Evolutionary conservation across 495 filamentous ascomycete species (phyloP), one percentile per base, ranked within the genome.

Genomic region (Glutinoglossum americanum): DNA sequence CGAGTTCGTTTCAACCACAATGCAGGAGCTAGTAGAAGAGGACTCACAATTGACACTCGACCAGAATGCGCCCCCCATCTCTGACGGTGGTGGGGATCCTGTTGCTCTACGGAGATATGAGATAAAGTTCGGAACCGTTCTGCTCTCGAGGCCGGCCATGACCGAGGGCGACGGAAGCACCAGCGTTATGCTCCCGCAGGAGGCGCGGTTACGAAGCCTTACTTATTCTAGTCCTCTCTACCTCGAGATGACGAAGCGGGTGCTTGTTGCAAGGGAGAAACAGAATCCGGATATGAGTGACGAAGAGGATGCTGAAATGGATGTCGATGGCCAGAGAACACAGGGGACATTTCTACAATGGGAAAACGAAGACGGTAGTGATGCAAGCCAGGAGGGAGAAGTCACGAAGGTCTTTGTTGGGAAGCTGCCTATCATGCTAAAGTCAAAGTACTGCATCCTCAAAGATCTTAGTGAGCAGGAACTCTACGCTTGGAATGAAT

Each of bases 381-480:
- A 68, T 15, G 41, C 19, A 6, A 45, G n/a, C n/a, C 41, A 45
- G 5, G 62, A 63, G 13, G 41, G 41, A 45, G 41, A 45, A 45
- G 13, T 45, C 30, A 77, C 78, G 51, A 76, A 75, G 33, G 80
- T 89, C 30, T 94, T 87, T 70, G 83, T 97, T 58, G 92, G 92
- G 58, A 94, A 92, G 69, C 76, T 99, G 58, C 92, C 92, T 0
- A 86, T 97, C 62, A 99, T 99, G 92, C 77, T 97, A 57, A 94
- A 95, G 71, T 93, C 87, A 2, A 84, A 89, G 65, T 86, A 89
- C 62, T 99, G 92, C 72, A 83, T 87, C 55, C 70, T 99, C 60
- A 83, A 83, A 63, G 80, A 84, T 58, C 75, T 89, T 63, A 76
- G 76, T 54, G 89, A 96, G 59, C 79, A 86, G 55, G 79, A 82